Evolutionary conservation across 331 rosid species (phyloP), one percentile per base, ranked within the genome.

Genomic region (Malus hybrid): DNA sequence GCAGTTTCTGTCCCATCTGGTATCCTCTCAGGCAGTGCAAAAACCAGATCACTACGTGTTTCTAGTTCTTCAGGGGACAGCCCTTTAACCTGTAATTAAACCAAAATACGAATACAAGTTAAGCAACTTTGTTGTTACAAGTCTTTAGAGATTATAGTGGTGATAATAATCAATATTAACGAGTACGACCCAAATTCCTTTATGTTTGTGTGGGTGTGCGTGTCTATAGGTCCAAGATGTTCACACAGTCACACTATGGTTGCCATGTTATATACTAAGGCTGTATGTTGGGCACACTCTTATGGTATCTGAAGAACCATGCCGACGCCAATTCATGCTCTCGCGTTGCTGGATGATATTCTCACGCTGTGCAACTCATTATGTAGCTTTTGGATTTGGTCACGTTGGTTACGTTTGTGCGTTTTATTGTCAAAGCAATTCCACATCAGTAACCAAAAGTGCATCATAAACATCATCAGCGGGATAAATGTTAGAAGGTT

Each of bases 21-120:
- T 71, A 94, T 94, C 86, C 93, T 90, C 73, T 87, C 96, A 3
- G 90, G 85, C 76, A 94, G 85, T 79, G 76, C 85, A 77, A 80
- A 54, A 77, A 89, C 92, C 56, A 90, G 83, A 54, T 87, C 95
- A 18, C 71, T 70, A 36, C 96, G 91, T 59, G 83, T 20, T 69
- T 80, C 92, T n/a, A 80, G 75, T 33, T 92, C 97, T 79, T 91
- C 97, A 59, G 57, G 80, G 6, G 97, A 75, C 10, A 90, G 73
- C 69, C 96, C 99, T 78, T 92, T 94, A 59, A 90, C 91, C 97
- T 93, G 87, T 73, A 34, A 50, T 55, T 8, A 13, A n/a, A 68
- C 18, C 68, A 33, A 28, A 69, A 71, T 71, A 73, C 29, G 64
- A 79, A 32, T 61, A 54, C 24, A 39, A 39, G 46, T 39, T 39